phyloP scores from a whole-genome alignment of 306 rosid species.

The Pyrus communis region DNA sequence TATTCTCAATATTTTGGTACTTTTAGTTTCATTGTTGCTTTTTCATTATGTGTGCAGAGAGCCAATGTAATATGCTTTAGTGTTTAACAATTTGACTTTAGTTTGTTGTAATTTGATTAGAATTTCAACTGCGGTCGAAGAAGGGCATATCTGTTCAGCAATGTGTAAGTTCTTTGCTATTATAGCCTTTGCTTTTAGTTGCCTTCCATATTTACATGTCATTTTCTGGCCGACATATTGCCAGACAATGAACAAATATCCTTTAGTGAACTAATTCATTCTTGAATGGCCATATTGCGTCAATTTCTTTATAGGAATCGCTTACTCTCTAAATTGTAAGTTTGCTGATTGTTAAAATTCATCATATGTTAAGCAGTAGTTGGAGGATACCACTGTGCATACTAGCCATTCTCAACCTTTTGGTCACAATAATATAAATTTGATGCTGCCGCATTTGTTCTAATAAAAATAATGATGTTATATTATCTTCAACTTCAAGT shows the following conservation, averaged over 20 bases:
- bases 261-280: neutral
- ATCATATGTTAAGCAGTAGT: neutral
- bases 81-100: slow-evolving; percentile 18
- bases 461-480: neutral
- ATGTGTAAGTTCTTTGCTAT: slow-evolving; percentile 58
- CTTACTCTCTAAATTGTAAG: neutral
- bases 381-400: neutral
- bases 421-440: neutral
- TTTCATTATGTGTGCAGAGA: neutral
- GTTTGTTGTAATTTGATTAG: slow-evolving; percentile 43
- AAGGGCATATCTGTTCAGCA: slow-evolving; percentile 76
- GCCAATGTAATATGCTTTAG: neutral
- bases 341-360: neutral
- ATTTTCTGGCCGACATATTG: neutral
- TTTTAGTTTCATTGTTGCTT: neutral
- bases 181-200: neutral
- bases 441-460: neutral
- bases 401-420: neutral
- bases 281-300: too few relatives aligned
- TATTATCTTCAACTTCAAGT: neutral
- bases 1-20: neutral
- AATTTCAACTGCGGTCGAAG: slow-evolving; percentile 67
- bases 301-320: neutral
- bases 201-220: neutral
- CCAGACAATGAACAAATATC: neutral